phyloP scores from a whole-genome alignment of 441 rosid genomes.

The Populus trichocarpa region DNA sequence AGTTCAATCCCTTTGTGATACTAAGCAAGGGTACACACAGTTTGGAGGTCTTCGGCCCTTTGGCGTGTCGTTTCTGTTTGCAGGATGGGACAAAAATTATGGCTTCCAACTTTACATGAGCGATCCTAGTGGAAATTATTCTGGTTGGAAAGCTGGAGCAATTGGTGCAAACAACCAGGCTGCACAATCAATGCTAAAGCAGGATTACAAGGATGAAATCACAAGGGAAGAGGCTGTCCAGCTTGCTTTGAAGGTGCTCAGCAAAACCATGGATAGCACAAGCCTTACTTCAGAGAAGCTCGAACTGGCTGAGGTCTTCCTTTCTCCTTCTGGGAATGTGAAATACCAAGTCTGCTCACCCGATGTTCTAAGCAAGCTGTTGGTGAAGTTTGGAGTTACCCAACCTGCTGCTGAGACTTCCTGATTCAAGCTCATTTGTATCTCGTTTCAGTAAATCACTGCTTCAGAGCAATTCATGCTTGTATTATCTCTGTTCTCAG shows the following conservation, averaged over 20 bases:
- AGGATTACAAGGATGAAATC: constrained; percentile 88
- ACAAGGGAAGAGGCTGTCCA: constrained; percentile 81
- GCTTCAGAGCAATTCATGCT: not conserved
- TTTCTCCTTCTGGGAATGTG: constrained; percentile 66
- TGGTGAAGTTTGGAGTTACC: constrained; percentile 69
- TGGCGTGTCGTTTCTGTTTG: constrained; percentile 91
- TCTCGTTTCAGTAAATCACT: not conserved
- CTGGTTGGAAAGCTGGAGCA: constrained; percentile 97
- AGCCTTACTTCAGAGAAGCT: constrained; percentile 89
- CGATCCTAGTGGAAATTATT: constrained; percentile 93
- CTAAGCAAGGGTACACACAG: constrained; percentile 96
- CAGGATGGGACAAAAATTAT: constrained; percentile 91
- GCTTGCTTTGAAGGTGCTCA: constrained; percentile 81
- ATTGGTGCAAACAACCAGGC: constrained; percentile 97
- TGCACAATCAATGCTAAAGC: constrained; percentile 90
- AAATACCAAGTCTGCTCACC: constrained; percentile 81
- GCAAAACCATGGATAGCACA: constrained; percentile 96
- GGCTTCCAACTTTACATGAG: constrained; percentile 95
- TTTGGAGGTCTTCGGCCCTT: constrained; percentile 98
- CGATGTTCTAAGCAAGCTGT: constrained; percentile 66
- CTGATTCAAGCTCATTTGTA: not conserved
- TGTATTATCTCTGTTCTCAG: not conserved
- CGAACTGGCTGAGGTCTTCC: constrained; percentile 76
- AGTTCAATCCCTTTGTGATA: constrained; percentile 92
- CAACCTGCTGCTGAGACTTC: constrained; percentile 66